Evolutionary conservation across 352 stramenopile genomes (phyloP).

Genomic region (Phytopythium aichiense): DNA sequence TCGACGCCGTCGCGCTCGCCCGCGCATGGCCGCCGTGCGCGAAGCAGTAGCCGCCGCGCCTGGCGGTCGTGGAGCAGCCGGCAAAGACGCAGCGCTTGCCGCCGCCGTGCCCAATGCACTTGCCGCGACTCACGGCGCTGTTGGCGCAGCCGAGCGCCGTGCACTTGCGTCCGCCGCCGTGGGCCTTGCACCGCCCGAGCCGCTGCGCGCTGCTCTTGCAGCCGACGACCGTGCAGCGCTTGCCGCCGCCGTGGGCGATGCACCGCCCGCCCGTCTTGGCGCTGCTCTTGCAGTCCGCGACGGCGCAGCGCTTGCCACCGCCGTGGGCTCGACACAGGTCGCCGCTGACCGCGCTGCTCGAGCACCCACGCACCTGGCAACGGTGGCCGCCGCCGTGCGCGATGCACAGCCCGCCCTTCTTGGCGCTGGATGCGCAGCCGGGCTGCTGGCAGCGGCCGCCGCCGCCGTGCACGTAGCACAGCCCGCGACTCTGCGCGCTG

Average conservation of each 20-base stretch:
- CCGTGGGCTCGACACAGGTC: conserved; percentile 80
- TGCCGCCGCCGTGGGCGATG: conserved; percentile 79
- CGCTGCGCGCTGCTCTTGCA: conserved; percentile 78
- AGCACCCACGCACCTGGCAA: conserved; percentile 66
- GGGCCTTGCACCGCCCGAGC: conserved; percentile 80
- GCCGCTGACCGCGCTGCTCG: conserved; percentile 74
- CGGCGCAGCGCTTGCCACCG: conserved; percentile 67
- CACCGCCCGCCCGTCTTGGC: conserved; percentile 83
- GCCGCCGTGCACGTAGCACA: conserved; percentile 84
- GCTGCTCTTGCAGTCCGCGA: conserved; percentile 70
- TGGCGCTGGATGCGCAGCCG: conserved; percentile 73
- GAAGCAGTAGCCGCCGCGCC: conserved; percentile 81
- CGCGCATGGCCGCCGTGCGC: conserved; percentile 51
- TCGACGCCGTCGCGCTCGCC: background rate
- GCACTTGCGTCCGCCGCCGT: conserved; percentile 80
- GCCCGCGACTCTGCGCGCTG: conserved; percentile 72
- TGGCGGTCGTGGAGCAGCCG: conserved; percentile 71
- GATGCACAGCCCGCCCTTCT: conserved; percentile 84
- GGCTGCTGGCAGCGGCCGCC: conserved; percentile 71
- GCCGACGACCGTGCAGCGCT: conserved; percentile 64
- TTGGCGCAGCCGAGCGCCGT: conserved; percentile 56
- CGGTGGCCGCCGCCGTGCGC: conserved; percentile 81
- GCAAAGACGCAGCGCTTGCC: conserved; percentile 76
- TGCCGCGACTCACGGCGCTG: conserved; percentile 77
- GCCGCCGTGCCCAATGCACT: conserved; percentile 81